Percentiles rank a stretch among this genome's conserved stretches.
Conservation (phyloP, 148 eudicot genomes). For the Chenopodium formosanum region DNA sequence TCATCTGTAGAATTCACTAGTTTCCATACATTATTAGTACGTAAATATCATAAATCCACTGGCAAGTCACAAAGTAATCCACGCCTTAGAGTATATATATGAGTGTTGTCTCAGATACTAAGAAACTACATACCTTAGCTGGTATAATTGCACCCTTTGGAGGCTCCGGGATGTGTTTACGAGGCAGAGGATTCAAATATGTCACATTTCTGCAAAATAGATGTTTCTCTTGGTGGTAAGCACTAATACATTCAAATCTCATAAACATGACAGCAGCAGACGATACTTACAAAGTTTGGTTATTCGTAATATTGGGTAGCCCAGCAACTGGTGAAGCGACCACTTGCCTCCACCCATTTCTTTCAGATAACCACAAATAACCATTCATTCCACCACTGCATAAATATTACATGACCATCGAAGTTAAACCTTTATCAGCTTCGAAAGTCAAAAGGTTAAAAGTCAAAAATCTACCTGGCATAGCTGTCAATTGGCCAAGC, state of each 20-base stretch:
- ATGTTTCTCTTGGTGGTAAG: constrained; percentile 13
- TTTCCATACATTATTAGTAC: constrained; percentile 1
- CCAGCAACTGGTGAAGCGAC: constrained; percentile 65
- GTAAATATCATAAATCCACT: neutral
- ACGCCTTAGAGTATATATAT: neutral
- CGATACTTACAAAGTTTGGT: constrained; percentile 67
- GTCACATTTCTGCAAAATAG: constrained; percentile 68
- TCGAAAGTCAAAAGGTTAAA: neutral
- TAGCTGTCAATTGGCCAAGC: constrained; percentile 59
- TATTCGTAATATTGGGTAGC: constrained; percentile 52
- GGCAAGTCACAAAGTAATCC: neutral
- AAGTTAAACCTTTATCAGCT: neutral
- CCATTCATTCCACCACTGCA: constrained; percentile 95
- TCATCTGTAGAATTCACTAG: neutral
- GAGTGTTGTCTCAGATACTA: neutral
- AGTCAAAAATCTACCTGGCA: constrained; percentile 51
- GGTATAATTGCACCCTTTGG: constrained; percentile 75
- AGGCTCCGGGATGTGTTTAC: constrained; percentile 68
- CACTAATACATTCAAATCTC: neutral
- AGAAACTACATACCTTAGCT: constrained; percentile 51
- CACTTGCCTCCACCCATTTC: constrained; percentile 64
- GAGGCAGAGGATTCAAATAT: constrained; percentile 66
- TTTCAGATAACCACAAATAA: constrained; percentile 66
- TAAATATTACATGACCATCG: neutral
- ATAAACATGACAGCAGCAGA: constrained; percentile 11